Percentiles rank a stretch among this genome's conserved stretches.
These are phyloP conservation scores for Macrolepiota dolichaula DNA, from an alignment of 768 basidiomycete genomes.

Conservation along the genomic window DNA sequence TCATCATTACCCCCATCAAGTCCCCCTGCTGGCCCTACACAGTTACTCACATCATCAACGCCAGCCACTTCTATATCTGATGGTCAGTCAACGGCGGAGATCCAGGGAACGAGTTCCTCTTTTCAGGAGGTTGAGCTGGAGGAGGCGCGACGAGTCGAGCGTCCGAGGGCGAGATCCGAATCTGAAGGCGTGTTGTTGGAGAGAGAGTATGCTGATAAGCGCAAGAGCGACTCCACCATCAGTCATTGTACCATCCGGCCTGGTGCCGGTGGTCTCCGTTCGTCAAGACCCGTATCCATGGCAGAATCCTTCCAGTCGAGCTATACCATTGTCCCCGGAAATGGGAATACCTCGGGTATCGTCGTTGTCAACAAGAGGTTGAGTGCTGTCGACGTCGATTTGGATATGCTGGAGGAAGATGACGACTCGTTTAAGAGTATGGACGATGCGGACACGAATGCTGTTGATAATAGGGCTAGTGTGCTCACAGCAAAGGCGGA, in stretches of 20 bases:
- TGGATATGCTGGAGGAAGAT: conserved; percentile 60
- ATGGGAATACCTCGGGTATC: conserved; percentile 8
- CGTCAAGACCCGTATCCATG: conserved; percentile 73
- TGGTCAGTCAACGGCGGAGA: conserved; percentile 15
- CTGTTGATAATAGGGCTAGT: not conserved
- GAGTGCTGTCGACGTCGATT: conserved; percentile 70
- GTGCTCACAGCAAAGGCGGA: not conserved
- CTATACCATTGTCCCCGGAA: conserved; percentile 61
- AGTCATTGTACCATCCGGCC: conserved; percentile 72
- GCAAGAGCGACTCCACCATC: conserved; percentile 82
- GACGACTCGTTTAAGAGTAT: conserved; percentile 19
- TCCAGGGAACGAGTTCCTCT: not conserved
- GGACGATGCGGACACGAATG: not conserved
- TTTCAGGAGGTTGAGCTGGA: conserved; percentile 21
- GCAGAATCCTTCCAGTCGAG: conserved; percentile 75
- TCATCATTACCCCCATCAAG: not conserved
- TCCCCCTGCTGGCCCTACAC: not conserved
- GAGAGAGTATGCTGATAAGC: conserved; percentile 60
- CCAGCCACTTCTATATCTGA: conserved; percentile 11
- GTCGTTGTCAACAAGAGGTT: conserved; percentile 50
- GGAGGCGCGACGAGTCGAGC: conserved; percentile 1
- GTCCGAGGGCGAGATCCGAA: conserved; percentile 4
- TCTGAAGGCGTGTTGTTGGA: conserved; percentile 6
- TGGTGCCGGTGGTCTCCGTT: conserved; percentile 39
- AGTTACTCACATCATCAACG: conserved; percentile 12